These are phyloP conservation scores for Quercus wislizeni DNA, from an alignment of 306 rosid genomes.

Conservation along the genomic window DNA sequence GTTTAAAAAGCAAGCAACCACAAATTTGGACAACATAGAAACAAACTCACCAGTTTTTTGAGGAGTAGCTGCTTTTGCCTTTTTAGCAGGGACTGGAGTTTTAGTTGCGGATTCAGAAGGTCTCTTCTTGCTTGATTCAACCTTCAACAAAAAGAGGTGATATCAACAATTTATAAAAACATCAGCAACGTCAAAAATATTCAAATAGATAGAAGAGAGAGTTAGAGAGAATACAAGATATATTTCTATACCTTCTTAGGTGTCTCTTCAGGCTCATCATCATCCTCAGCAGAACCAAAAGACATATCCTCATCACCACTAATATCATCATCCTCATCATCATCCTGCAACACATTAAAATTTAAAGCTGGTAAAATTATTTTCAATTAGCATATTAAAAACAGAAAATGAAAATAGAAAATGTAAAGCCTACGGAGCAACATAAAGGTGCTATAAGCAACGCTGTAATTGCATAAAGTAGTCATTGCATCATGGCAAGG, in stretches of 20 bases:
- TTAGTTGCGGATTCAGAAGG: conserved; percentile 51
- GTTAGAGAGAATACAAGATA: neutral
- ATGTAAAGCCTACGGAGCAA: neutral
- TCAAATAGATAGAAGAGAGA: neutral
- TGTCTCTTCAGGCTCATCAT: conserved; percentile 48
- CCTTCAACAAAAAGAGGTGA: conserved; percentile 25
- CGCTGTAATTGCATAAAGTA: too few species aligned
- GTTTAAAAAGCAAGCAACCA: too few species aligned
- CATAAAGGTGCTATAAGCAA: too few species aligned
- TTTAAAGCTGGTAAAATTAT: neutral
- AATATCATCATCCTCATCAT: conserved; percentile 13
- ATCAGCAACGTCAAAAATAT: neutral
- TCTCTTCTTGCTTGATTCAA: conserved; percentile 59
- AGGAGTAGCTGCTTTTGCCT: conserved; percentile 59
- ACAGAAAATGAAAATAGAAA: neutral
- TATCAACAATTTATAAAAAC: neutral
- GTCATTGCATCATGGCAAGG: too few species aligned
- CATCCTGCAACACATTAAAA: conserved; percentile 33
- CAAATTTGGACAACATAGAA: neutral
- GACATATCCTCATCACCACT: conserved; percentile 42
- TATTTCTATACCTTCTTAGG: conserved; percentile 53
- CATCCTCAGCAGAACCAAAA: conserved; percentile 34
- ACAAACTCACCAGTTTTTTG: conserved; percentile 62
- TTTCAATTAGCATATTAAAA: neutral
- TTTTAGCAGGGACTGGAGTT: conserved; percentile 66